These are phyloP conservation scores for Entomortierella parvispora DNA, from an alignment of 192 early-diverging fungal genomes.

Conservation along the genomic window DNA sequence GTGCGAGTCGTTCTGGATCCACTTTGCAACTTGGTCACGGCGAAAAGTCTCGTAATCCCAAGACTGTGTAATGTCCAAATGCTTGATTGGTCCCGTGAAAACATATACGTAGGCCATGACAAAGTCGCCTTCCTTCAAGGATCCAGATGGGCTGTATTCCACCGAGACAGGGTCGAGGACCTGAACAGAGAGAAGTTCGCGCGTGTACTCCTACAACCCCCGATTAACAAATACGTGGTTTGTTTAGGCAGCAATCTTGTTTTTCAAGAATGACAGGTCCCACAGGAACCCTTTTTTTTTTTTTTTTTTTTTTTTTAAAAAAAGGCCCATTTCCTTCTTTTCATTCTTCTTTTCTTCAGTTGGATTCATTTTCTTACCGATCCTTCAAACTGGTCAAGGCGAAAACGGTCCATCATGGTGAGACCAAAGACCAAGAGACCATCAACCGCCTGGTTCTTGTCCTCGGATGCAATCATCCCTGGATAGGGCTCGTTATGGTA, in stretches of 20 bases:
- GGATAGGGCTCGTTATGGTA: slow-evolving; percentile 48
- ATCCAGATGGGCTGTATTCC: slow-evolving; percentile 2
- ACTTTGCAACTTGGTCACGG: slow-evolving; percentile 19
- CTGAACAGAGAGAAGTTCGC: slow-evolving; percentile 21
- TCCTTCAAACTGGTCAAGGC: slow-evolving; percentile 46
- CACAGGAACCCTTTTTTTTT: too few species aligned
- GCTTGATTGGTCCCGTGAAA: slow-evolving; percentile 25
- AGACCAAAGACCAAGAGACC: slow-evolving; percentile 46
- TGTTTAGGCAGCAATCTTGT: not conserved
- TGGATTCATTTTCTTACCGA: slow-evolving; percentile 7
- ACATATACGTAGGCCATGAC: slow-evolving; percentile 37
- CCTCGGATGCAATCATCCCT: slow-evolving; percentile 36
- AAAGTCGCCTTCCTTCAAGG: slow-evolving; percentile 17
- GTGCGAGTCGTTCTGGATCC: slow-evolving; percentile 14
- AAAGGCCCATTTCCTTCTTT: not conserved
- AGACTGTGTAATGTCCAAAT: slow-evolving; percentile 15
- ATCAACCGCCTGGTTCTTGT: slow-evolving; percentile 20
- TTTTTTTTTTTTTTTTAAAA: too few species aligned
- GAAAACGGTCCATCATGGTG: slow-evolving; percentile 27
- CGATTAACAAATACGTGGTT: not conserved
- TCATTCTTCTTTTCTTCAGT: not conserved
- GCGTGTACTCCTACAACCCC: slow-evolving; percentile 27
- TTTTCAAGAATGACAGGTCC: too few species aligned
- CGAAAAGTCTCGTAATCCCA: slow-evolving; percentile 45
- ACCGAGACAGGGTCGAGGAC: slow-evolving; percentile 23